Evolutionary conservation across 441 rosid genomes (phyloP).

Genomic region (Breynia disticha): DNA sequence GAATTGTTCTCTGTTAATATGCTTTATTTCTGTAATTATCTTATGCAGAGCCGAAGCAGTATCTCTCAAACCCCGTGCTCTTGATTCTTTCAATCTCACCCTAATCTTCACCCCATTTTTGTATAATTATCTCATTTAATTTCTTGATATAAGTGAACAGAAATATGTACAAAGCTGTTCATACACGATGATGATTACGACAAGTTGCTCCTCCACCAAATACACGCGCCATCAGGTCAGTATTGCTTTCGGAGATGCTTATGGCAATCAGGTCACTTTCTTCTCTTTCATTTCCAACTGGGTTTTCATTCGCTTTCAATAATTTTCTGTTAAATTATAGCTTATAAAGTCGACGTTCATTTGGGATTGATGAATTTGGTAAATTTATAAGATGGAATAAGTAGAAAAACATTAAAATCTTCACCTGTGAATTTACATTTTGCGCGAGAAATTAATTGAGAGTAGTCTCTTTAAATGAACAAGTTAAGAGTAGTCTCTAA

Average conservation of each 20-base stretch:
- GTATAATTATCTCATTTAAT: neutral
- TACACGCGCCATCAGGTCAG: conserved; percentile 65
- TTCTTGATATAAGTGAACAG: neutral
- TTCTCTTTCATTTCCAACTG: neutral
- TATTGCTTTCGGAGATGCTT: conserved; percentile 65
- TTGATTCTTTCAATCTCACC: conserved; percentile 42
- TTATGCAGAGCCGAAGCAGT: conserved; percentile 20
- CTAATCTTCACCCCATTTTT: conserved; percentile 26
- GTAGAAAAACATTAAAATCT: no score
- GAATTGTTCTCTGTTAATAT: conserved; percentile 10
- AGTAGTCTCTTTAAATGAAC: no score
- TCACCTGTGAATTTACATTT: no score
- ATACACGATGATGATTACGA: conserved; percentile 41
- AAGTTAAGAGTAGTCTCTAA: neutral
- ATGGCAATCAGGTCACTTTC: conserved; percentile 60
- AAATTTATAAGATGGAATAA: no score
- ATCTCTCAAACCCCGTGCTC: conserved; percentile 31
- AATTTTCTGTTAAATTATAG: no score
- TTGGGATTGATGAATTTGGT: no score
- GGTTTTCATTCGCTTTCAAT: neutral
- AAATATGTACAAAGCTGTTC: conserved; percentile 48
- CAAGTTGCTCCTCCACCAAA: conserved; percentile 58
- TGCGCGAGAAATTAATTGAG: no score
- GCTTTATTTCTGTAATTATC: conserved; percentile 15
- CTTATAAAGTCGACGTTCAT: no score